Conservation (phyloP, 768 basidiomycete genomes). For the Hygrophoropsis aurantiaca region DNA sequence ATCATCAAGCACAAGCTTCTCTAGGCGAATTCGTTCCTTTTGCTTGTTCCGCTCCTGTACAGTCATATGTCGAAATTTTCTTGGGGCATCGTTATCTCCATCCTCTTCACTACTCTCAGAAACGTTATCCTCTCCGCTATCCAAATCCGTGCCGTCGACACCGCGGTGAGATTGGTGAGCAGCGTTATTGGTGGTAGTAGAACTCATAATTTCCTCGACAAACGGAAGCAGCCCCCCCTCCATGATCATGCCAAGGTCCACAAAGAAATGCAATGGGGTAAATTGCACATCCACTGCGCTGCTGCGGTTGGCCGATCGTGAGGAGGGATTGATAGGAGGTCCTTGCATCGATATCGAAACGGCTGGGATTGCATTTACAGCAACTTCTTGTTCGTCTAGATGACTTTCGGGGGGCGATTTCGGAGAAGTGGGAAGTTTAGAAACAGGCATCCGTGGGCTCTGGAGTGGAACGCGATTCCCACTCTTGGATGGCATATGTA, state of each 20-base stretch:
- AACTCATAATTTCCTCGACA: slow-evolving; percentile 41
- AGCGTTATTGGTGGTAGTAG: slow-evolving; percentile 1
- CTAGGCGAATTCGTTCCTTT: slow-evolving; percentile 41
- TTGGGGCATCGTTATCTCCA: slow-evolving; percentile 30
- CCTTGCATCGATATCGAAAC: not conserved
- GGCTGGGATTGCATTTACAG: not conserved
- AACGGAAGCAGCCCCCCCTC: slow-evolving; percentile 44
- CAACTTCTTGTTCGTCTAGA: slow-evolving; percentile 13
- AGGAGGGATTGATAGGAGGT: slow-evolving; percentile 1
- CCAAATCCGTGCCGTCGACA: slow-evolving; percentile 10
- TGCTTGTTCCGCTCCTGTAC: slow-evolving; percentile 25
- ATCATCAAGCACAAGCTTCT: slow-evolving; percentile 58
- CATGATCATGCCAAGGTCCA: slow-evolving; percentile 57
- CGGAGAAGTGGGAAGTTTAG: slow-evolving; percentile 13
- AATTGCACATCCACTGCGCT: slow-evolving; percentile 35
- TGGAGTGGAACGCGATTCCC: slow-evolving; percentile 2
- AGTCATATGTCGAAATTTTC: slow-evolving; percentile 30
- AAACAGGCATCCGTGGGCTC: slow-evolving; percentile 17
- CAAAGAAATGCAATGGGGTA: slow-evolving; percentile 71
- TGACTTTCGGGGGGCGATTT: slow-evolving; percentile 18
- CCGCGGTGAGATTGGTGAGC: slow-evolving; percentile 1
- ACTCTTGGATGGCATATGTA: slow-evolving; percentile 13
- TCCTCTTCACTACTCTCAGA: slow-evolving; percentile 25
- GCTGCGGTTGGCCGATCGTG: slow-evolving; percentile 7
- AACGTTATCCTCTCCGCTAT: slow-evolving; percentile 11